Conservation (phyloP, 805 yeast genomes). For the Zygosaccharomyces rouxii region DNA sequence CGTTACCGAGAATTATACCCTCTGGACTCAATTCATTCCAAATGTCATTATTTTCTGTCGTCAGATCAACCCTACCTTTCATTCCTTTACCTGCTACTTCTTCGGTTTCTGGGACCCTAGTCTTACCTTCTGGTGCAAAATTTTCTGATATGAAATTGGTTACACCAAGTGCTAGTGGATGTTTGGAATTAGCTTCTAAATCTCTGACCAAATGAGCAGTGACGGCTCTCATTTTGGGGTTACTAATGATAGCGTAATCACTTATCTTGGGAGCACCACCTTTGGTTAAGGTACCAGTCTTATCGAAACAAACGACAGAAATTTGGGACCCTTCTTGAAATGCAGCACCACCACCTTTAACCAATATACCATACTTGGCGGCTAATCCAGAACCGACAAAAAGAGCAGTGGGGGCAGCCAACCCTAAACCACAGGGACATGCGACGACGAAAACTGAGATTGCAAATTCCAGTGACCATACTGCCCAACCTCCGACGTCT, state of each 20-base stretch:
- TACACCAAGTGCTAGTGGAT: slow-evolving; percentile 63
- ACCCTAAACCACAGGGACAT: slow-evolving; percentile 81
- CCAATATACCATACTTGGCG: slow-evolving; percentile 70
- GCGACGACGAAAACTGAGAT: slow-evolving; percentile 79
- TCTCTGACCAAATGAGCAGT: slow-evolving; percentile 48
- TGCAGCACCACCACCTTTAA: slow-evolving; percentile 78
- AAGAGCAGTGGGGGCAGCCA: slow-evolving; percentile 81
- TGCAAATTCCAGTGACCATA: slow-evolving; percentile 75
- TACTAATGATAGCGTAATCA: slow-evolving; percentile 38
- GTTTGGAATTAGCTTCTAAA: slow-evolving; percentile 60
- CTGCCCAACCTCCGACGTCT: slow-evolving; percentile 68
- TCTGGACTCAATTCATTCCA: slow-evolving; percentile 38
- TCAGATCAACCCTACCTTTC: slow-evolving; percentile 39
- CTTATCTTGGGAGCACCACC: slow-evolving; percentile 58
- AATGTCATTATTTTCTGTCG: slow-evolving; percentile 14
- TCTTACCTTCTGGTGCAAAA: slow-evolving; percentile 21
- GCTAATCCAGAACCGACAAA: slow-evolving; percentile 78
- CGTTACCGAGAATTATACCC: slow-evolving; percentile 55
- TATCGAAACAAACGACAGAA: slow-evolving; percentile 67
- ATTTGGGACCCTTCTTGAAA: slow-evolving; percentile 70
- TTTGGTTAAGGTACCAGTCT: slow-evolving; percentile 70
- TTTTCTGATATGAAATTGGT: slow-evolving; percentile 37
- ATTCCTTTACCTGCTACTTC: slow-evolving; percentile 61
- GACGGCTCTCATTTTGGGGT: slow-evolving; percentile 15
- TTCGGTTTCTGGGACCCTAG: slow-evolving; percentile 44